Percentiles rank a stretch among this genome's conserved stretches.
Conservation (phyloP, 345 rosid genomes). For the Xanthoceras sorbifolium region DNA sequence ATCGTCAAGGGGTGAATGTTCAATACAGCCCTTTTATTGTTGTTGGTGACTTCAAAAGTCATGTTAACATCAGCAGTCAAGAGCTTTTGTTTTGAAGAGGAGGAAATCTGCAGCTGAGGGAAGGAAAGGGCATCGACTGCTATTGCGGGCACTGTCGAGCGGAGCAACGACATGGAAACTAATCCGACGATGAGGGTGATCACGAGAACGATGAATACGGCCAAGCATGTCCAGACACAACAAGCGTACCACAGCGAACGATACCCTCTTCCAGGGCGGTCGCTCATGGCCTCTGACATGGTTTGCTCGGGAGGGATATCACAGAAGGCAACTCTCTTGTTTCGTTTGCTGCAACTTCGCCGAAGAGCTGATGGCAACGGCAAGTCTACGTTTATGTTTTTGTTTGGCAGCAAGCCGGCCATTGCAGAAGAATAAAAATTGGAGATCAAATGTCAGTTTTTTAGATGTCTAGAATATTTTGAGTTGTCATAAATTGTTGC, state of each 20-base stretch:
- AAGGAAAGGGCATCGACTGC: constrained; percentile 18
- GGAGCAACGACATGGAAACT: constrained; percentile 17
- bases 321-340: constrained; percentile 26
- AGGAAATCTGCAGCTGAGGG: constrained; percentile 15
- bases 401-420: neutral
- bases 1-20: constrained; percentile 25
- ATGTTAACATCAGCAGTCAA: constrained; percentile 24
- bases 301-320: constrained; percentile 27
- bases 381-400: neutral
- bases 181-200: constrained; percentile 22
- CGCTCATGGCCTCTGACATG: constrained; percentile 15
- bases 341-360: neutral
- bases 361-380: neutral
- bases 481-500: neutral
- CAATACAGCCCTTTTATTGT: constrained; percentile 24
- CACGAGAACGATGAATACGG: constrained; percentile 19
- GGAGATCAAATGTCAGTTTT: neutral
- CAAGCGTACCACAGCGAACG: constrained; percentile 25
- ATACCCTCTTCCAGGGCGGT: constrained; percentile 24
- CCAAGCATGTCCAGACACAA: constrained; percentile 27
- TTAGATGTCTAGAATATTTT: neutral
- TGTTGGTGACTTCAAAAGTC: constrained; percentile 30
- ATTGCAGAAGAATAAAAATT: neutral
- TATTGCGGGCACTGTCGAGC: constrained; percentile 32
- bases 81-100: constrained; percentile 19